phyloP scores from a whole-genome alignment of 148 eudicot genomes.

The Oxyria digyna region DNA sequence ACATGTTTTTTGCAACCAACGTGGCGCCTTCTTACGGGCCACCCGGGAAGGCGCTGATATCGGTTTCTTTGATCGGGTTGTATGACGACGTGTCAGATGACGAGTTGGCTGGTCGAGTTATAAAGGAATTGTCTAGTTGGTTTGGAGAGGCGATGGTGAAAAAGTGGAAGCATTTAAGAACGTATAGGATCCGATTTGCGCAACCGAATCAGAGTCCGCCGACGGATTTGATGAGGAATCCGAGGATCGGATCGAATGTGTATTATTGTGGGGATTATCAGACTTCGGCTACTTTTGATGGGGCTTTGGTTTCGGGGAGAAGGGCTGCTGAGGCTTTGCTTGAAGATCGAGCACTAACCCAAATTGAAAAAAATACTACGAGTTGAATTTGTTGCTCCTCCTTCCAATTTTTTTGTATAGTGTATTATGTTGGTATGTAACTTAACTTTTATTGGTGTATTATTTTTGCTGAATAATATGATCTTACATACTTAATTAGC shows the following conservation, averaged over 20 bases:
- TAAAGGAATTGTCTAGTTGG: slow-evolving; percentile 63
- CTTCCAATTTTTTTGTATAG: background rate
- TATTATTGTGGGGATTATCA: slow-evolving; percentile 82
- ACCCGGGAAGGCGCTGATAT: slow-evolving; percentile 55
- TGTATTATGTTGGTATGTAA: too few species aligned
- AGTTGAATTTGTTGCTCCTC: background rate
- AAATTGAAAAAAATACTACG: background rate
- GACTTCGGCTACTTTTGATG: slow-evolving; percentile 92
- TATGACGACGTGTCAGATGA: slow-evolving; percentile 41
- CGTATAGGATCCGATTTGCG: slow-evolving; percentile 58
- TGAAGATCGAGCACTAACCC: slow-evolving; percentile 28
- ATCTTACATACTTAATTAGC: too few species aligned
- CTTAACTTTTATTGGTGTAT: too few species aligned
- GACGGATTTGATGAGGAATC: slow-evolving; percentile 53
- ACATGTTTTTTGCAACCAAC: slow-evolving; percentile 88
- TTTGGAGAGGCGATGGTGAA: slow-evolving; percentile 49
- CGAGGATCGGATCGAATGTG: slow-evolving; percentile 45
- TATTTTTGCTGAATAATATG: too few species aligned
- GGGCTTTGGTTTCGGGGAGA: slow-evolving; percentile 89
- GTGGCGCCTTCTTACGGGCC: slow-evolving; percentile 78
- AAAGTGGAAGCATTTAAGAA: slow-evolving; percentile 66
- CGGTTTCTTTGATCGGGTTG: slow-evolving; percentile 73
- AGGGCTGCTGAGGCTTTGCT: slow-evolving; percentile 74
- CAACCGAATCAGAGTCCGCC: slow-evolving; percentile 96
- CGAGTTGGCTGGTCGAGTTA: slow-evolving; percentile 39